Conservation (phyloP, 2,329 filamentous ascomycete genomes). For the Colletotrichum cordylinicola region DNA sequence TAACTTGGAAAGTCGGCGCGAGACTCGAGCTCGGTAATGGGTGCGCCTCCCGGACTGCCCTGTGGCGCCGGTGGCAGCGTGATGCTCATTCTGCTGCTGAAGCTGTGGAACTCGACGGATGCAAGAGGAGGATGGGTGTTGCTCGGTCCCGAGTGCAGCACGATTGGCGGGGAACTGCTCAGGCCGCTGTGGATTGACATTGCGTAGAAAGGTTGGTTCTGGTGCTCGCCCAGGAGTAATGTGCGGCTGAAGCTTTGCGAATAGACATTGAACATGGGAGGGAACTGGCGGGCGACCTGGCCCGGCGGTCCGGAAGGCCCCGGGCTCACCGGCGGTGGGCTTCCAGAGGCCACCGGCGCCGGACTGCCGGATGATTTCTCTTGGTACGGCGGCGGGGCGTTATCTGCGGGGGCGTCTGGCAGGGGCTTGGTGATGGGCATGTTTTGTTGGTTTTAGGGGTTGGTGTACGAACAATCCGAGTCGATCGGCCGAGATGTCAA, state of each 20-base stretch:
- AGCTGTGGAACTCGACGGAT: constrained; percentile 15
- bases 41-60: constrained; percentile 6
- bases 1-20: constrained; percentile 15
- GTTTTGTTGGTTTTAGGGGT: neutral
- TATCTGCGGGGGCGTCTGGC: neutral
- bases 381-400: constrained; percentile 20
- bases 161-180: constrained; percentile 14
- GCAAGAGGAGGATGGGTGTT: constrained; percentile 17
- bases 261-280: constrained; percentile 23
- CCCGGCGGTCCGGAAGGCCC: neutral
- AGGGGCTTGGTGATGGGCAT: neutral
- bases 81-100: constrained; percentile 17
- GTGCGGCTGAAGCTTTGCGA: constrained; percentile 21
- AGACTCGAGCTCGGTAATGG: neutral
- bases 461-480: neutral
- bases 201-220: constrained; percentile 21
- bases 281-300: constrained; percentile 22
- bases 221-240: constrained; percentile 18
- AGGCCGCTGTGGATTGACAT: constrained; percentile 18
- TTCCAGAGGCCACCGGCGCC: neutral
- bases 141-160: constrained; percentile 23
- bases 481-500: neutral
- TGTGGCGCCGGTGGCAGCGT: constrained; percentile 8
- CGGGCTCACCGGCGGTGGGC: neutral
- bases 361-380: neutral